These are phyloP conservation scores for Leptoxyphium fumago DNA, from an alignment of 2,329 filamentous ascomycete genomes.

Conservation along the genomic window DNA sequence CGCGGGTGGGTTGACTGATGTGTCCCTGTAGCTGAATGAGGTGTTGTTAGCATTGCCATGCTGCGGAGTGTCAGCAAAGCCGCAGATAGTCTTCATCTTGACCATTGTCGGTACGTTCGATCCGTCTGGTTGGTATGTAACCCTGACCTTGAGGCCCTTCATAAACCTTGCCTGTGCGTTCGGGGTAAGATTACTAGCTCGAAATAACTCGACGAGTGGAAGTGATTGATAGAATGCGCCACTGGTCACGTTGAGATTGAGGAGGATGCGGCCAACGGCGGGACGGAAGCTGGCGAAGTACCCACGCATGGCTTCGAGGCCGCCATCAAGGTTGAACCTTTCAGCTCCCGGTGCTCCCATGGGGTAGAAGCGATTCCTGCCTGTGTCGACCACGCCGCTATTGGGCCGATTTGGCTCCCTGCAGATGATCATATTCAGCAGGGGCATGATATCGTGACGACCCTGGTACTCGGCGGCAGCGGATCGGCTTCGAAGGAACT, in stretches of 20 bases:
- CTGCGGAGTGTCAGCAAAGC: slow-evolving; percentile 25
- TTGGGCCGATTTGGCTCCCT: slow-evolving; percentile 29
- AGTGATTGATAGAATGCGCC: slow-evolving; percentile 40
- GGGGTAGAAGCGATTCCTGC: slow-evolving; percentile 39
- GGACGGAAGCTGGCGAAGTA: slow-evolving; percentile 49
- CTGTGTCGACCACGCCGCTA: slow-evolving; percentile 29
- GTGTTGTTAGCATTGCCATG: slow-evolving; percentile 33
- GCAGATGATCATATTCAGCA: slow-evolving; percentile 43
- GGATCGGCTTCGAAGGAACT: slow-evolving; percentile 26
- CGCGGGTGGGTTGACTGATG: slow-evolving; percentile 9
- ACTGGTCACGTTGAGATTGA: slow-evolving; percentile 50
- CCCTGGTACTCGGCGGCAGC: slow-evolving; percentile 24
- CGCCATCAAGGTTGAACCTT: slow-evolving; percentile 29
- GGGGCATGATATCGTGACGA: slow-evolving; percentile 39
- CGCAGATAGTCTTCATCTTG: slow-evolving; percentile 31
- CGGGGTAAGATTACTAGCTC: slow-evolving; percentile 11
- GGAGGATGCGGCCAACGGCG: slow-evolving; percentile 40
- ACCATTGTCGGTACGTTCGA: slow-evolving; percentile 8
- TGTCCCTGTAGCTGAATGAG: slow-evolving; percentile 26
- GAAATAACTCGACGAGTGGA: slow-evolving; percentile 20
- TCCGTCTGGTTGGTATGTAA: slow-evolving; percentile 10
- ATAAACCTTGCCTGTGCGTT: slow-evolving; percentile 13
- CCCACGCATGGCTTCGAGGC: slow-evolving; percentile 43
- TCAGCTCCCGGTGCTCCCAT: slow-evolving; percentile 21
- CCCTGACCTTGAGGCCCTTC: slow-evolving; percentile 16